Base-by-base conservation (phyloP, 2,329 filamentous ascomycete species). In the Venturiaceae sp. region DNA sequence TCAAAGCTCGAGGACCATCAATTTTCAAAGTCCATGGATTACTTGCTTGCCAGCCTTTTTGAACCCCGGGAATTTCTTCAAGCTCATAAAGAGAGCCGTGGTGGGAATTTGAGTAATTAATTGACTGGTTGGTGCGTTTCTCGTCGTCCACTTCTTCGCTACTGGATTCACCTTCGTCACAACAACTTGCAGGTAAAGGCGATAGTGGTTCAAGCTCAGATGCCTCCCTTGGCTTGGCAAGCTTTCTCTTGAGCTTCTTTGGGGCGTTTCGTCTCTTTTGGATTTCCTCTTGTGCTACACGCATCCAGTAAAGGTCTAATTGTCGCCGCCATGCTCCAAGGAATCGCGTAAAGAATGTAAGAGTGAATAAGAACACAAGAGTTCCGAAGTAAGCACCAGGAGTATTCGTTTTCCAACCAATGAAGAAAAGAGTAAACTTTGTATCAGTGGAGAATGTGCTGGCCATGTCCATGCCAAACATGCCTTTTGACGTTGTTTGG, bases 21-120 rank as follows among this genome's bases (percentile, higher is more conserved):
- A 90, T 86, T 46, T 82, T 88, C 67, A 95, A 81, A 62, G 92
- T 81, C 86, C 90, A 96, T 1, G 91, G 90, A 16, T 59, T 60
- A 53, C 62, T 63, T 9, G 65, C 58, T 13, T 62, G 52, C 66
- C 66, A 69, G 3, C 33, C 34, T 32, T 33, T 44, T 21, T 13
- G 26, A 21, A 8, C 14, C 3, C 1, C 5, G 1, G 54, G 8
- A 65, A 64, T 5, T 44, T n/a, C 19, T 21, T 21, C 33, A 37
- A 26, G 34, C n/a, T 13, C 26, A 13, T 11, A 9, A 16, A 44
- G 13, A 16, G 26, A 50, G 2, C 1, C 6, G 11, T 30, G 44
- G n/a, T 30, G 5, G 13, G 41, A 47, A 16, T 5, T 47, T 14
- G 6, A 5, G 2, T 21, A 47, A 14, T 7, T 26, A 5, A 13